Base-by-base conservation (phyloP, 192 early-diverging fungal genomes). In the Coemansia sp. region DNA sequence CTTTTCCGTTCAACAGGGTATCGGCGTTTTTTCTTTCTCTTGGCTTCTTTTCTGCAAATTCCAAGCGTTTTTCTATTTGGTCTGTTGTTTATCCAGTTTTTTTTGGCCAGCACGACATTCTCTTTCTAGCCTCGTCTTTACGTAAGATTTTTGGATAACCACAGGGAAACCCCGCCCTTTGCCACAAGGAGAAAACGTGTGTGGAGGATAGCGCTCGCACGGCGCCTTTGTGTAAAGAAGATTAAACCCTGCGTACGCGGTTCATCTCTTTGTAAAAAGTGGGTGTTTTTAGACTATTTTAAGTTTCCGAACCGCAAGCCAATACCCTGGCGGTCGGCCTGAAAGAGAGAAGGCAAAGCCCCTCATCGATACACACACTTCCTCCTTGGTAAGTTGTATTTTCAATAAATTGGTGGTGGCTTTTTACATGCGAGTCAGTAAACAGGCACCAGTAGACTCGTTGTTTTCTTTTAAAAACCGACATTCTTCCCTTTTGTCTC, bases 101-200 rank as follows among this genome's bases (percentile, higher is more conserved):
- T 48, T 37, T 37, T 9, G 12, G 10, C 0, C 7, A 58, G 39
- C 20, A 17, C 51, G n/a, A 9, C 16, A 53, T 7, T 41, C 56
- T 41, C 32, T 41, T 41, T 58, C 6, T 40, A 58, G 13, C 38
- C 10, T 4, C 14, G 12, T 58, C 56, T 58, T 58, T 58, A 37
- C 9, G 39, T 13, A n/a, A 14, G 46, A 2, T 48, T n/a, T 48
- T 48, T 48, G 46, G 46, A 11, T 48, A 48, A 48, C n/a, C n/a
- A 14, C n/a, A 20, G n/a, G 46, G 5, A 48, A 1, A 48, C 1
- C 2, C 3, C 46, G 1, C 12, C 19, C 56, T 58, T 58, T 58
- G 56, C 37, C 39, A 58, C 56, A 58, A 58, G 56, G 60, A 46
- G 60, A 46, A 62, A 44, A 42, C 7, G 22, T 20, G 12, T 7